Conservation (phyloP, 257 asterid species). For the Oldenlandia corymbosa region DNA sequence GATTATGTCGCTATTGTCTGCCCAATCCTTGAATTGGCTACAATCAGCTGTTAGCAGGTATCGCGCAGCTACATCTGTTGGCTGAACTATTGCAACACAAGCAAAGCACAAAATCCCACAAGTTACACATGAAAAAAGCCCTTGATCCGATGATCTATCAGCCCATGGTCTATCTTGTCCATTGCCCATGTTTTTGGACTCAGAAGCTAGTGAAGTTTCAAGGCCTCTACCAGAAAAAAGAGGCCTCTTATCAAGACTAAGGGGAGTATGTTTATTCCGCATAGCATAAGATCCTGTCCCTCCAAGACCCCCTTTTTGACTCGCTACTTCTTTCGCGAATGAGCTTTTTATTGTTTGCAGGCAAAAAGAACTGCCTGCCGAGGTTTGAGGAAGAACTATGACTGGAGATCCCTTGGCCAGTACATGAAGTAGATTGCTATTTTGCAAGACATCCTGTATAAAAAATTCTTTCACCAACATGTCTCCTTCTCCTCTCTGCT, state of each 20-base stretch:
- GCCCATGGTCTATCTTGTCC: constrained; percentile 35
- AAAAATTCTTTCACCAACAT: constrained; percentile 73
- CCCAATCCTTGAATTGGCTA: constrained; percentile 45
- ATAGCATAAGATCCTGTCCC: constrained; percentile 22
- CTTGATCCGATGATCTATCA: constrained; percentile 50
- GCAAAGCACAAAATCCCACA: constrained; percentile 96
- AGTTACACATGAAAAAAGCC: constrained; percentile 90
- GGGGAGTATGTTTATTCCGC: constrained; percentile 31
- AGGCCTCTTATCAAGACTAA: constrained; percentile 28
- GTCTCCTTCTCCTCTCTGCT: constrained; percentile 86
- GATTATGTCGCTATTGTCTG: constrained; percentile 27
- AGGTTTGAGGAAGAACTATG: constrained; percentile 65
- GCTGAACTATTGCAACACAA: constrained; percentile 82
- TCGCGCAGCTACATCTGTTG: constrained; percentile 62
- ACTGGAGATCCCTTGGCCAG: constrained; percentile 79
- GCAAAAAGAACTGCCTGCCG: constrained; percentile 31
- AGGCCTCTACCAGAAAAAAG: constrained; percentile 18
- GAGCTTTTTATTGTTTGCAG: constrained; percentile 27
- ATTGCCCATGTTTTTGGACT: constrained; percentile 24
- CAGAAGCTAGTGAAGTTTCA: constrained; percentile 25
- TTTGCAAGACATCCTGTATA: constrained; percentile 69
- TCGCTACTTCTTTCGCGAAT: constrained; percentile 29
- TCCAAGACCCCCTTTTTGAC: constrained; percentile 37
- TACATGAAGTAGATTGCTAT: constrained; percentile 54
- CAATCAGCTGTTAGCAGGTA: constrained; percentile 73